Evolutionary conservation across 2,329 filamentous ascomycete species (phyloP), one percentile per base, ranked within the genome.

Genomic region (Colletotrichum agaves): DNA sequence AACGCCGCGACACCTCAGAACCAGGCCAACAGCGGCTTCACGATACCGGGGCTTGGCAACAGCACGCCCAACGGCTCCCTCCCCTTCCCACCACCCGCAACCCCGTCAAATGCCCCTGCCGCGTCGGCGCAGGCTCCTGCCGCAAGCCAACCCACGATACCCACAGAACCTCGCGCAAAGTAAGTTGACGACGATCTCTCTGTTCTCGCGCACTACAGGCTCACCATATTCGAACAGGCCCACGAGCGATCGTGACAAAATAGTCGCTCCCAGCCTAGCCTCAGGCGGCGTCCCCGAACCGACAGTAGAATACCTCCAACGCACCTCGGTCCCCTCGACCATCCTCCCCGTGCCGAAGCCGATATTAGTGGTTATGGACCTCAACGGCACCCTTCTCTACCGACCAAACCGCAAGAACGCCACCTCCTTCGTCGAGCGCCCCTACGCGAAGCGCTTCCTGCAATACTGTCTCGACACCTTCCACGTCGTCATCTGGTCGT

Each of bases 401-500:
- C 91, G 96, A 5, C 90, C 89, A 8, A 83, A 82, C 59, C 82
- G 82, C 50, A 76, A 76, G 27, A 74, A 79, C 3, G 84, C 82
- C 10, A 76, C 78, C 46, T 47, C 58, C 56, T 92, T 94, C 75
- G 79, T 89, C 47, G 80, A 85, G 71, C 91, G 96, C 1, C 92
- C 92, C 0, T 84, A 90, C 70, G 85, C 96, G 1, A 73, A 81
- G 3, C 72, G 80, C 0, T 98, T 99, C 77, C 80, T 98, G 3
- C 75, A 84, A 31, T 93, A 94, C 77, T 87, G 94, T 71, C 85
- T 97, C 72, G 79, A 86, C 12, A 89, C 90, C 66, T 95, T 97
- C 81, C 83, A 84, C 59, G 91, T 97, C 33, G 93, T 94, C 80
- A 88, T 98, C 65, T 99, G 95, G 94, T 97, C 95, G 1, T 97